phyloP scores from a whole-genome alignment of 1,139 yeast genomes.

The Wickerhamomyces sp. region DNA sequence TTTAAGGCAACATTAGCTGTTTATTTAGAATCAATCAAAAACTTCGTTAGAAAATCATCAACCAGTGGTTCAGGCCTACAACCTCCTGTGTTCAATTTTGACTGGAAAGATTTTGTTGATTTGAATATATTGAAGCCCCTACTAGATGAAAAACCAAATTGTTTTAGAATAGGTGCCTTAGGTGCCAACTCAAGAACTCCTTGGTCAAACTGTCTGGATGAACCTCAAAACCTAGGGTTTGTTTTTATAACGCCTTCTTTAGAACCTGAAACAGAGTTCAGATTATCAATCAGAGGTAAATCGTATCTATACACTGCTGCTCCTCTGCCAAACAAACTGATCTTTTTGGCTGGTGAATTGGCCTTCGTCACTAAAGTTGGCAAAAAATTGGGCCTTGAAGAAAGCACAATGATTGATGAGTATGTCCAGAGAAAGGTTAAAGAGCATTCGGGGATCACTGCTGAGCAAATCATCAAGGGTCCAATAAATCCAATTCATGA shows the following conservation, averaged over 20 bases:
- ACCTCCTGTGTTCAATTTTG: slow-evolving; percentile 30
- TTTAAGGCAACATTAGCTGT: slow-evolving; percentile 26
- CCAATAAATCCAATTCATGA: slow-evolving; percentile 26
- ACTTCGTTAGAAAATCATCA: slow-evolving; percentile 24
- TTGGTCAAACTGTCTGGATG: slow-evolving; percentile 34
- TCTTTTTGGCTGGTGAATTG: slow-evolving; percentile 31
- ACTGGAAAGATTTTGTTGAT: slow-evolving; percentile 34
- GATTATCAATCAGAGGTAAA: slow-evolving; percentile 30
- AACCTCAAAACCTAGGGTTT: slow-evolving; percentile 27
- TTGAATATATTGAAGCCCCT: slow-evolving; percentile 28
- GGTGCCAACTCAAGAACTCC: slow-evolving; percentile 31
- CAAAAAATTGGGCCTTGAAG: slow-evolving; percentile 24
- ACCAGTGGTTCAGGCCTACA: slow-evolving; percentile 20
- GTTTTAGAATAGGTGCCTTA: slow-evolving; percentile 33
- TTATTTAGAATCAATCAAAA: slow-evolving; percentile 27
- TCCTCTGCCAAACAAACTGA: slow-evolving; percentile 29
- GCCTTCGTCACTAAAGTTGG: slow-evolving; percentile 30
- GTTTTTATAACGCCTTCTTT: slow-evolving; percentile 28
- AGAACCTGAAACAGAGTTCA: slow-evolving; percentile 29
- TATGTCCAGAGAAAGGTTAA: slow-evolving; percentile 26
- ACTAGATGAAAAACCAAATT: slow-evolving; percentile 30
- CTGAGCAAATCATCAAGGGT: slow-evolving; percentile 23
- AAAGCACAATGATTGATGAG: slow-evolving; percentile 27
- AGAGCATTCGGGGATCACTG: slow-evolving; percentile 13
- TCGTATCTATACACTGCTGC: slow-evolving; percentile 30